Evolutionary conservation across 2,329 filamentous ascomycete species (phyloP).

Genomic region (Harringtonia lauricola): DNA sequence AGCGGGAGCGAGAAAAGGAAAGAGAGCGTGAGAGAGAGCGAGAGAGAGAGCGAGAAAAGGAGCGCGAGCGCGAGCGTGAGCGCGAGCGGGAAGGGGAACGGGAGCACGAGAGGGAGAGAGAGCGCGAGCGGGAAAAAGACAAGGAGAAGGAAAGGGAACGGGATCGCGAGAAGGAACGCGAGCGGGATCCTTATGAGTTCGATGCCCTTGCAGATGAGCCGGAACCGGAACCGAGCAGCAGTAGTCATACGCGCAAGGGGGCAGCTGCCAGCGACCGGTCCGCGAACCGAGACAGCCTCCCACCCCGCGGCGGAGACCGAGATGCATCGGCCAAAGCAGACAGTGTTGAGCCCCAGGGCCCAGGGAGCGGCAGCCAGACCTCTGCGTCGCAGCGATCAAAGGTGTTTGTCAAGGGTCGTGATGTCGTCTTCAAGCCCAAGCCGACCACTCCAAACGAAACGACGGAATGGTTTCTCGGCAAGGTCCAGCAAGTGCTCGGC

Average conservation of each 20-base stretch:
- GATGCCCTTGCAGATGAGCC: constrained; percentile 30
- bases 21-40: constrained; percentile 16
- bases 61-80: constrained; percentile 14
- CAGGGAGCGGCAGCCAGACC: constrained; percentile 17
- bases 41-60: constrained; percentile 12
- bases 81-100: not conserved
- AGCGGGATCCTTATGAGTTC: constrained; percentile 26
- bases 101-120: constrained; percentile 4
- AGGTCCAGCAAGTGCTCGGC: constrained; percentile 63
- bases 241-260: constrained; percentile 22
- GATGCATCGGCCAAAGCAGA: constrained; percentile 46
- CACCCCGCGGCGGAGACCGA: constrained; percentile 27
- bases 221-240: constrained; percentile 26
- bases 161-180: constrained; percentile 16
- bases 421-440: constrained; percentile 57
- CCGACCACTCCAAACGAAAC: constrained; percentile 32
- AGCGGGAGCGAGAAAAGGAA: constrained; percentile 18
- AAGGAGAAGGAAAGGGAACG: constrained; percentile 12
- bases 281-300: constrained; percentile 22
- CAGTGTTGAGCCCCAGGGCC: constrained; percentile 41
- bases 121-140: constrained; percentile 14
- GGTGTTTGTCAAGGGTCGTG: constrained; percentile 50
- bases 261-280: constrained; percentile 17
- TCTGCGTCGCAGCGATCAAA: constrained; percentile 34
- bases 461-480: constrained; percentile 63